Conservation (phyloP, 164 flowering plant genomes). For the Annona squamosa region DNA sequence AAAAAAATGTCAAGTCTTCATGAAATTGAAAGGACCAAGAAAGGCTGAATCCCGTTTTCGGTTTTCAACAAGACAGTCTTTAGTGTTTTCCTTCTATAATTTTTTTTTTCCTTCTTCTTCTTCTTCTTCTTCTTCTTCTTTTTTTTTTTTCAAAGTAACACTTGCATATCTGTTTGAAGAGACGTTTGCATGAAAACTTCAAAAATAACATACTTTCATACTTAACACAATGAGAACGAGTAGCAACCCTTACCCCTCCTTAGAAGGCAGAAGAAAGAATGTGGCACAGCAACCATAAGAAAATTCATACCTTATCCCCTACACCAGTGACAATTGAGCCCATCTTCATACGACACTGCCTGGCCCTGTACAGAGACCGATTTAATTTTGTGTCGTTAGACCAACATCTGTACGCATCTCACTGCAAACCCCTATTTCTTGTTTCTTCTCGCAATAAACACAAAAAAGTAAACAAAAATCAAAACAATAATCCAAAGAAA, state of each 20-base stretch:
- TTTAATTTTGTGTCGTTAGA: neutral
- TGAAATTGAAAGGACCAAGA: neutral
- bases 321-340: constrained; percentile 78
- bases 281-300: neutral
- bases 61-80: neutral
- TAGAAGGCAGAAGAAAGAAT: neutral
- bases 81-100: neutral
- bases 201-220: neutral
- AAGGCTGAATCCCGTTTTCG: neutral
- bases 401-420: neutral
- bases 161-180: neutral
- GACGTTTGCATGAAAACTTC: neutral
- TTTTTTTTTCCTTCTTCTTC: neutral
- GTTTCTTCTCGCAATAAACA: neutral
- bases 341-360: constrained; percentile 82
- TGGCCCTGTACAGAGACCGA: constrained; percentile 12
- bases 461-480: neutral
- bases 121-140: neutral
- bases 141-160: neutral
- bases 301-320: constrained; percentile 64
- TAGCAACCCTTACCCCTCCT: neutral
- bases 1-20: neutral
- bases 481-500: neutral
- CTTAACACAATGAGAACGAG: neutral
- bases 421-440: neutral